Base-by-base conservation (phyloP, 2,329 filamentous ascomycete species). In the Hymenotorrendiella dingleyae region DNA sequence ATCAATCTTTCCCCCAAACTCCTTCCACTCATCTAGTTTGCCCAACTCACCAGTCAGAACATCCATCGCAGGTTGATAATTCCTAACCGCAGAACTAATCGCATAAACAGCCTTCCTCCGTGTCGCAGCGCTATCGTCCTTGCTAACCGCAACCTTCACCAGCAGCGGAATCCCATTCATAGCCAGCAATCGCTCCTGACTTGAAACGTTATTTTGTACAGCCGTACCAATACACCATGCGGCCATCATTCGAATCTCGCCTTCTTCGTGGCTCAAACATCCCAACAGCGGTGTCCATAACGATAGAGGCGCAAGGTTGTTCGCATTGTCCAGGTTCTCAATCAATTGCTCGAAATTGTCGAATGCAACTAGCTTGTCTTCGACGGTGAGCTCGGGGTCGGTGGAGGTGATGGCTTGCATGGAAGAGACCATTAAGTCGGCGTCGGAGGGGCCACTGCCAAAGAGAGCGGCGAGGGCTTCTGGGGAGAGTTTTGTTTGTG, bases 141-240 rank as follows among this genome's bases (percentile, higher is more conserved):
- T 34, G 27, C 29, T 23, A 9, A n/a, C n/a, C 14, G 74, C 75
- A 50, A 95, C 61, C 37, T 72, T 70, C 7, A 88, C 80, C 17
- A 98, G 73, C 23, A 67, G 74, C 27, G 82, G 76, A 22, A 96
- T 70, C 3, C 82, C 87, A 23, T 84, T 85, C 49, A 73, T 65
- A 26, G 71, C 72, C 20, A 77, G 53, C 42, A 80, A 64, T 39
- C 78, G 78, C 67, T 93, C 86, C 68, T 98, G 93, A 38, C 79
- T 82, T 62, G 83, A 84, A 54, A 77, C 74, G 65, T 98, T 97
- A 69, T 98, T 98, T 73, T 97, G 90, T 46, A 98, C 93, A 8
- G 93, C 91, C 5, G 90, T 96, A 38, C 87, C 88, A 45, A 93
- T 71, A 68, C 89, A 96, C 86, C 88, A 95, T n/a, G 89, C 89